phyloP scores from a whole-genome alignment of 2,329 filamentous ascomycete species.

The Aspergillus clavatus region DNA sequence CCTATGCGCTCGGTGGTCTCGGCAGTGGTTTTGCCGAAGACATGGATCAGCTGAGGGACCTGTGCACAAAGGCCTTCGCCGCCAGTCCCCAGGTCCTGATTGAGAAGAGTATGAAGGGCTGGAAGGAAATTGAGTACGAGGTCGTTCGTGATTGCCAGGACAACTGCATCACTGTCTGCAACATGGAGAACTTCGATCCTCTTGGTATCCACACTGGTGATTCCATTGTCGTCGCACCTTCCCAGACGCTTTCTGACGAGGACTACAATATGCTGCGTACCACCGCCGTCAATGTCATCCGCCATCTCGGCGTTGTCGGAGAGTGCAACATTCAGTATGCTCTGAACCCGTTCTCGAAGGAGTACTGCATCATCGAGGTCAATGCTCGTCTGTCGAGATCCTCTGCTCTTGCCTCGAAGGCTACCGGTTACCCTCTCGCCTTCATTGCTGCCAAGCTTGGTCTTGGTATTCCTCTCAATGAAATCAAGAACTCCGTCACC shows the following conservation, averaged over 20 bases:
- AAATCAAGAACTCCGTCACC: slow-evolving; percentile 94
- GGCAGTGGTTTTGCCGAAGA: slow-evolving; percentile 95
- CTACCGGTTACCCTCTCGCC: slow-evolving; percentile 90
- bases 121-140: slow-evolving; percentile 99
- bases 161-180: slow-evolving; percentile 99
- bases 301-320: slow-evolving; percentile 92
- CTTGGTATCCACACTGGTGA: slow-evolving; percentile 97
- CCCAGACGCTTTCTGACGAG: slow-evolving; percentile 92
- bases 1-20: slow-evolving; percentile 90
- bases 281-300: slow-evolving; percentile 93
- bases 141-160: slow-evolving; percentile 92
- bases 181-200: slow-evolving; percentile 99
- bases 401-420: slow-evolving; percentile 92
- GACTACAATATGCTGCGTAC: slow-evolving; percentile 99
- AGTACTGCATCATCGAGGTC: slow-evolving; percentile 99
- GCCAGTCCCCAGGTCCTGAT: slow-evolving; percentile 94
- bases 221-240: slow-evolving; percentile 95
- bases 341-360: slow-evolving; percentile 86
- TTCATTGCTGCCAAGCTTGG: slow-evolving; percentile 97
- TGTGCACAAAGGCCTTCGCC: slow-evolving; percentile 92
- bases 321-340: slow-evolving; percentile 99
- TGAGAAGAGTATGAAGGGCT: slow-evolving; percentile 98
- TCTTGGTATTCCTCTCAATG: slow-evolving; percentile 88
- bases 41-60: slow-evolving; percentile 71
- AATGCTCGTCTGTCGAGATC: slow-evolving; percentile 94